phyloP scores from a whole-genome alignment of 768 basidiomycete genomes.

The Heimioporus sp. region DNA sequence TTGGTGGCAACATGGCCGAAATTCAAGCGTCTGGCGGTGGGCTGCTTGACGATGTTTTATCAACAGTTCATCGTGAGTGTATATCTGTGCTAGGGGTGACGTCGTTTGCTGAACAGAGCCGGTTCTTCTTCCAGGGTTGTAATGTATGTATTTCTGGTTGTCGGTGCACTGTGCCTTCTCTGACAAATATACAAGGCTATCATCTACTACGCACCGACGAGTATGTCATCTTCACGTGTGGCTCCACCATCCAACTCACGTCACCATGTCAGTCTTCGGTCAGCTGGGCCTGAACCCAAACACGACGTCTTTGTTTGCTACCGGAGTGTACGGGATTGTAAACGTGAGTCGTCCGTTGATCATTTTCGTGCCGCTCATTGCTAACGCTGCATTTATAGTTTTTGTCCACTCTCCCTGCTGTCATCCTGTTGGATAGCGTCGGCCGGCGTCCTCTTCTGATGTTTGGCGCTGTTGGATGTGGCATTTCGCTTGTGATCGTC shows the following conservation, averaged over 20 bases:
- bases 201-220: conserved; percentile 27
- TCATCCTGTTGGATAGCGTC: conserved; percentile 36
- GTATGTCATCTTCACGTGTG: conserved; percentile 6
- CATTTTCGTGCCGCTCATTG: background rate
- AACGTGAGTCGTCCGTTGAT: conserved; percentile 15
- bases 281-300: conserved; percentile 39
- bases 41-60: conserved; percentile 32
- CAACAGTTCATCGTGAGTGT: conserved; percentile 32
- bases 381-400: conserved; percentile 18
- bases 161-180: background rate
- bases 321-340: conserved; percentile 39
- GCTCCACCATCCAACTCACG: conserved; percentile 10
- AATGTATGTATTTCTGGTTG: conserved; percentile 18
- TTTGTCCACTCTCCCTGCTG: conserved; percentile 35
- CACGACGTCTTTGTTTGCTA: conserved; percentile 41
- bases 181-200: conserved; percentile 20
- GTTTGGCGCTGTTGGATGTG: conserved; percentile 37
- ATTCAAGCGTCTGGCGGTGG: conserved; percentile 29
- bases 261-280: conserved; percentile 33
- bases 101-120: background rate
- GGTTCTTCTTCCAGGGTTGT: conserved; percentile 16
- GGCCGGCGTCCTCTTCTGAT: conserved; percentile 41
- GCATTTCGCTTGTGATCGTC: conserved; percentile 26
- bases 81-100: background rate
- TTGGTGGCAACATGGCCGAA: conserved; percentile 31